Base-by-base conservation (phyloP, 179 eudicot species). In the Pouteria campechiana region DNA sequence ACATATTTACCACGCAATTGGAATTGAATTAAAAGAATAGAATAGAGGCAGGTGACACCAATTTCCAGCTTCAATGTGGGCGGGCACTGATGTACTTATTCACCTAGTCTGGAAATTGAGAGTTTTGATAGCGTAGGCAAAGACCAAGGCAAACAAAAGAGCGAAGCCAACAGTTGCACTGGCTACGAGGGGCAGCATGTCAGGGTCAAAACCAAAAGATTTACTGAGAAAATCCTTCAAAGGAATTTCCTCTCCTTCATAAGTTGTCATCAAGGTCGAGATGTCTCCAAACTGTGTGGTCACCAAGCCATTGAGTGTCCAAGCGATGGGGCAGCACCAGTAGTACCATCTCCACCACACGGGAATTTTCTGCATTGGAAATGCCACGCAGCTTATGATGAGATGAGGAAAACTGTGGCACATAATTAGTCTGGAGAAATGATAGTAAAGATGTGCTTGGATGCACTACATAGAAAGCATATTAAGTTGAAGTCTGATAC, bases 121-220 rank as follows among this genome's bases (percentile, higher is more conserved):
- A 48, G 64, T 57, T 61, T 74, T 89, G 47, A 89, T 84, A 13
- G 79, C 79, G 17, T 60, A 89, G 8, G 95, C 89, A 49, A 89
- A 89, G 35, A 81, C 65, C 33, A 81, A 48, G 8, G 75, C 61
- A 41, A 89, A 89, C 25, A 89, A 36, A 25, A 84, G 22, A 49
- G 74, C 61, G 58, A 85, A 89, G 16, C 65, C 65, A 27, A 81
- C 48, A 58, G 72, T 75, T 4, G 48, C 76, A 15, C 37, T 33
- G 8, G 43, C 83, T 47, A 72, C 67, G 21, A 18, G 35, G 2
- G 70, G 68, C 3, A 76, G 68, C 48, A 76, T 68, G 18, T 68
- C 70, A 32, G 68, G 54, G 8, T 65, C 62, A 24, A 50, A 76
- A 32, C 83, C 83, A 43, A 68, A 40, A 37, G 16, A 14, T 0